Evolutionary conservation across 2,329 filamentous ascomycete genomes (phyloP).

Genomic region (Periconia digitata): DNA sequence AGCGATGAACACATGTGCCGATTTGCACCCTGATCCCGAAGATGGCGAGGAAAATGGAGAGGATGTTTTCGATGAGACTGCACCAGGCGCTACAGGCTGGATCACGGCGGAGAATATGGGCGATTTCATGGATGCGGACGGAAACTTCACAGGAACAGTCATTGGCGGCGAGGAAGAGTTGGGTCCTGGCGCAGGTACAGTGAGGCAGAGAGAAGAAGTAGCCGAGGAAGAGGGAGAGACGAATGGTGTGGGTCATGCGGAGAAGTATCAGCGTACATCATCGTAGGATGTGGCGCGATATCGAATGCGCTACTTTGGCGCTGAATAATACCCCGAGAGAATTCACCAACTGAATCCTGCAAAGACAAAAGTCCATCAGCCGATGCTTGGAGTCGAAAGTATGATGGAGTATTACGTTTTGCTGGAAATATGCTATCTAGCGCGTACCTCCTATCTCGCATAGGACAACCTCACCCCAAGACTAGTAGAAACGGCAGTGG

Average conservation of each 20-base stretch:
- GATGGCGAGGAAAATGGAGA: slow-evolving; percentile 51
- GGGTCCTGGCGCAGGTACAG: slow-evolving; percentile 42
- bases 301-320: too few relatives aligned
- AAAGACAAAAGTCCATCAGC: too few relatives aligned
- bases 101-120: slow-evolving; percentile 91
- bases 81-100: slow-evolving; percentile 77
- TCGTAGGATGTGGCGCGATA: neutral
- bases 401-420: too few relatives aligned
- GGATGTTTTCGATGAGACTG: slow-evolving; percentile 53
- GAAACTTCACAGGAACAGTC: slow-evolving; percentile 39
- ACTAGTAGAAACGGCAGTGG: too few relatives aligned
- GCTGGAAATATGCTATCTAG: too few relatives aligned
- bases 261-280: slow-evolving; percentile 40
- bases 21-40: slow-evolving; percentile 73
- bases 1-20: slow-evolving; percentile 73
- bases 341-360: too few relatives aligned
- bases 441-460: too few relatives aligned
- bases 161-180: slow-evolving; percentile 28
- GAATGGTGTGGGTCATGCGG: slow-evolving; percentile 25
- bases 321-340: too few relatives aligned
- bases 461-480: too few relatives aligned
- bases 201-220: slow-evolving; percentile 35
- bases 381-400: too few relatives aligned
- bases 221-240: slow-evolving; percentile 30
- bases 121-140: slow-evolving; percentile 59